Evolutionary conservation across 2,329 filamentous ascomycete genomes (phyloP).

Genomic region (Amauroascus verrucosus): DNA sequence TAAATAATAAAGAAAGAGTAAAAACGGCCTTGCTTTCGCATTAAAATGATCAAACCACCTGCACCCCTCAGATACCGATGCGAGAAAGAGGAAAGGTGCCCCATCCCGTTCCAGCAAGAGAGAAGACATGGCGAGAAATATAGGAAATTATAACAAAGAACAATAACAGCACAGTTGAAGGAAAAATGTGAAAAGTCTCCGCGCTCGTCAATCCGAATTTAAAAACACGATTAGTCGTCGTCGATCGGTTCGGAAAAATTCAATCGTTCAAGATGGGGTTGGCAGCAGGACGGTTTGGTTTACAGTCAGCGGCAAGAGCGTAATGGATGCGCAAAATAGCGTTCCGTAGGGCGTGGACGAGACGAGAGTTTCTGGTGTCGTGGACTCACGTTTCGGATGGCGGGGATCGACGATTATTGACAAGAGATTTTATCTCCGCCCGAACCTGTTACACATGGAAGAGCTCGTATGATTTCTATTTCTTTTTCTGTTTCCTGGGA

Average conservation of each 20-base stretch:
- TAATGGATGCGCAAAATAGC: neutral
- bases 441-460: constrained; percentile 76
- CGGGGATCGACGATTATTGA: constrained; percentile 4
- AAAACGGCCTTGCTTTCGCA: constrained; percentile 14
- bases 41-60: constrained; percentile 21
- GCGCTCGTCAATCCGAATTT: constrained; percentile 2
- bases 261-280: neutral
- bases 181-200: neutral
- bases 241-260: neutral
- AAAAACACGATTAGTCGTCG: neutral
- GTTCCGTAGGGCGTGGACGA: neutral
- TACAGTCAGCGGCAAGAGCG: neutral
- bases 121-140: constrained; percentile 1
- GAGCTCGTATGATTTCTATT: constrained; percentile 64
- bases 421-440: constrained; percentile 62
- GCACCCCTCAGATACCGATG: constrained; percentile 9
- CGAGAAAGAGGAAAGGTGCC: constrained; percentile 4
- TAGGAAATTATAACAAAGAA: constrained; percentile 10
- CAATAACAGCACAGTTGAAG: neutral
- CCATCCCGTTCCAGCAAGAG: constrained; percentile 6
- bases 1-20: constrained; percentile 16
- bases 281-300: neutral
- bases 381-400: neutral
- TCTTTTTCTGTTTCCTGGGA: constrained; percentile 61
- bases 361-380: neutral